These are phyloP conservation scores for Violaceomyces palustris DNA, from an alignment of 1,284 basidiomycete genomes.

Conservation along the genomic window DNA sequence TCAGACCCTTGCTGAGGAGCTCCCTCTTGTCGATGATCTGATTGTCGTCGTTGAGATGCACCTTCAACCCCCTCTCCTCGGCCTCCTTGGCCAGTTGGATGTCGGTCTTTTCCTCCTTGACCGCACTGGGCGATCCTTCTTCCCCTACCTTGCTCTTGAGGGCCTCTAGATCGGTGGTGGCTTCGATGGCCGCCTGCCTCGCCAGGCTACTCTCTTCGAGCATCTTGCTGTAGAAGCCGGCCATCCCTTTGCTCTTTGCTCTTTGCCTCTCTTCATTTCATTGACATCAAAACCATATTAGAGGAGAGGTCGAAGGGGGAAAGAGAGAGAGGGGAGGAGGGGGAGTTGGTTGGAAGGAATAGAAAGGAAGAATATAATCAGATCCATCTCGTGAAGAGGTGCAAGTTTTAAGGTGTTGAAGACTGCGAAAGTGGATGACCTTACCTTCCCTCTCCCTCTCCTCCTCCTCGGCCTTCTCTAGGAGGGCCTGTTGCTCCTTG, in stretches of 20 bases:
- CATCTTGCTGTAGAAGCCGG: constrained; percentile 41
- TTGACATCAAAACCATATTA: too few relatives aligned
- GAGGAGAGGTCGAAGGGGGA: too few relatives aligned
- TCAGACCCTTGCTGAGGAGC: constrained; percentile 82
- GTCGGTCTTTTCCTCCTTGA: constrained; percentile 54
- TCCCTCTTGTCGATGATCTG: constrained; percentile 95
- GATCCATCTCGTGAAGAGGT: too few relatives aligned
- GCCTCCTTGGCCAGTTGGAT: constrained; percentile 63
- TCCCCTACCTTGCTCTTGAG: not conserved
- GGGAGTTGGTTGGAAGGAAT: constrained; percentile 51
- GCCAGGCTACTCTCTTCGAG: constrained; percentile 35
- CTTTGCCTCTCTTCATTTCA: constrained; percentile 77
- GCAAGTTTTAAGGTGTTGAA: too few relatives aligned
- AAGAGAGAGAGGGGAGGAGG: too few relatives aligned
- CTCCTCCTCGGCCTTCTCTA: constrained; percentile 66
- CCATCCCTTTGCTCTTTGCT: constrained; percentile 72
- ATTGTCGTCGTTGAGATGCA: constrained; percentile 95
- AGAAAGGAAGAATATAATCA: too few relatives aligned
- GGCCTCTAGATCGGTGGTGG: constrained; percentile 2
- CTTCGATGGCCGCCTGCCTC: constrained; percentile 41
- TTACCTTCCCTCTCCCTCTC: constrained; percentile 72
- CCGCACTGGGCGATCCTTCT: not conserved
- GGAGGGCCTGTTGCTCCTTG: constrained; percentile 90
- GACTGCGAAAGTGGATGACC: too few relatives aligned
- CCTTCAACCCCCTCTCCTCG: constrained; percentile 71